A percentile compares a stretch with the other conserved stretches of the same genome.
These are phyloP conservation scores for Xeromyces bisporus DNA, from an alignment of 495 filamentous ascomycete genomes.

Conservation along the genomic window DNA sequence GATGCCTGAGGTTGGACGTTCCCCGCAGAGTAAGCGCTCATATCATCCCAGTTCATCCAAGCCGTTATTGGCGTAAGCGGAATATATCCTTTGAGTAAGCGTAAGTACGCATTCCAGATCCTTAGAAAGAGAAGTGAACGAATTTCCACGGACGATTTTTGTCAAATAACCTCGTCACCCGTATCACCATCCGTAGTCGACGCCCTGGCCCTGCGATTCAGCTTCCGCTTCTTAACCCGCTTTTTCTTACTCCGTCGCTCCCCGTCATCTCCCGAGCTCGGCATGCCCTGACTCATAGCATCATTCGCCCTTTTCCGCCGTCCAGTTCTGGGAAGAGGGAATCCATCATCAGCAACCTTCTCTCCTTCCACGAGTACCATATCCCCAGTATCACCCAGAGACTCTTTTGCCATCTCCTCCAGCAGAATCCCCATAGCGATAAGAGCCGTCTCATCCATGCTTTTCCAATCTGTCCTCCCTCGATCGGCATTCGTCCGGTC, in stretches of 20 bases:
- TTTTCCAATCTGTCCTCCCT: constrained; percentile 36
- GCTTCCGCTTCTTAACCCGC: constrained; percentile 13
- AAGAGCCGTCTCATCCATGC: constrained; percentile 73
- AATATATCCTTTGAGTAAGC: too few relatives aligned
- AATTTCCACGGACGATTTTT: too few relatives aligned
- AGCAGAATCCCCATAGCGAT: constrained; percentile 66
- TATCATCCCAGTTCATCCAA: too few relatives aligned
- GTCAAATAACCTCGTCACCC: constrained; percentile 1
- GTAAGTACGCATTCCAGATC: too few relatives aligned
- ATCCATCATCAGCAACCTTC: constrained; percentile 12
- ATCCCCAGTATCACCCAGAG: constrained; percentile 54
- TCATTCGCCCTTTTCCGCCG: constrained; percentile 10
- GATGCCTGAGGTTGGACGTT: too few relatives aligned
- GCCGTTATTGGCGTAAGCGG: too few relatives aligned
- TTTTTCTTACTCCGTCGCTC: constrained; percentile 8
- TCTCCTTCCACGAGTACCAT: constrained; percentile 55
- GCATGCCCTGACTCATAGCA: constrained; percentile 5
- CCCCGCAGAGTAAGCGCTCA: too few relatives aligned
- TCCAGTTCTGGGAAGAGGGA: constrained; percentile 1
- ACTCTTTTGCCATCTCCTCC: constrained; percentile 52
- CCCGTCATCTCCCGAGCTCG: constrained; percentile 12
- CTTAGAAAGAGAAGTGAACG: too few relatives aligned
- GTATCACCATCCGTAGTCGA: constrained; percentile 15
- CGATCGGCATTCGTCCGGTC: constrained; percentile 17
- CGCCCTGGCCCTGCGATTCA: constrained; percentile 4